Conservation (phyloP, 148 eudicot species). For the Arctostaphylos glauca region DNA sequence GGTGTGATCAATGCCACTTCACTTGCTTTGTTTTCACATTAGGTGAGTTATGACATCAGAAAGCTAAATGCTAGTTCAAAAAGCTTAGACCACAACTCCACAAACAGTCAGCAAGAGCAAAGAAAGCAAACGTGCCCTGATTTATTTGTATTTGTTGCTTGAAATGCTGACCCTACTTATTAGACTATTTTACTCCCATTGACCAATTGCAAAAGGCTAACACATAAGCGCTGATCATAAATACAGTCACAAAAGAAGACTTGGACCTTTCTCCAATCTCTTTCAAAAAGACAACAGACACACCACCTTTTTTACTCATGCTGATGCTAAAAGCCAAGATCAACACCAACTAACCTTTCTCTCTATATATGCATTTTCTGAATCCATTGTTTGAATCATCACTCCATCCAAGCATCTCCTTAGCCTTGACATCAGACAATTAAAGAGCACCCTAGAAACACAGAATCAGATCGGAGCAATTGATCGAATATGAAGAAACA, state of each 20-base stretch:
- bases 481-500: slow-evolving; percentile 19
- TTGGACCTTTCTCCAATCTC: neutral
- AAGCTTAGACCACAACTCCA: neutral
- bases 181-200: neutral
- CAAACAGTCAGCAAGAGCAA: neutral
- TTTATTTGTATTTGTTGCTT: neutral
- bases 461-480: neutral
- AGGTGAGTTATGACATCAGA: neutral
- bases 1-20: neutral
- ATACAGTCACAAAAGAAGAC: neutral
- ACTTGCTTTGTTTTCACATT: neutral
- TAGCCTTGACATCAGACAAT: slow-evolving; percentile 1
- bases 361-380: slow-evolving; percentile 15
- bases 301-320: slow-evolving; percentile 12
- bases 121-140: neutral
- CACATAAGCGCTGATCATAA: neutral
- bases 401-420: slow-evolving; percentile 1
- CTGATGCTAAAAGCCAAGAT: neutral
- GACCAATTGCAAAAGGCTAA: neutral
- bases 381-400: slow-evolving; percentile 3
- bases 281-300: slow-evolving; percentile 3
- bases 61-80: neutral
- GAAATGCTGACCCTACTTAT: neutral
- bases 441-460: neutral
- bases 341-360: slow-evolving; percentile 4